phyloP scores from a whole-genome alignment of 495 filamentous ascomycete species.

The Xylaria scruposa region DNA sequence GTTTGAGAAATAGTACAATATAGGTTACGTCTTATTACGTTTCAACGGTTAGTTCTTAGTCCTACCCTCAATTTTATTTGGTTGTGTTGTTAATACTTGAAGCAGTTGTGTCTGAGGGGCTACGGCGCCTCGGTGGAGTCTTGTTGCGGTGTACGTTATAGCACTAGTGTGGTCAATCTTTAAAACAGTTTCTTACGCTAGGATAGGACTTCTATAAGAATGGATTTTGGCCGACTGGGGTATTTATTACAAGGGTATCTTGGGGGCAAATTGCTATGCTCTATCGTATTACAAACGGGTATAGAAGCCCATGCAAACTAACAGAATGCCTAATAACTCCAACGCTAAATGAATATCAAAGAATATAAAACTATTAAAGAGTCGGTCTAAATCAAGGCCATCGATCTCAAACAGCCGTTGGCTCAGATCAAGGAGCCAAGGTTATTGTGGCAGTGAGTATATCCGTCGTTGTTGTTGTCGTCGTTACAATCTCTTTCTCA shows the following conservation, averaged over 20 bases:
- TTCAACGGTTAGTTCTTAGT: no score
- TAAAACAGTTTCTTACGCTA: background rate
- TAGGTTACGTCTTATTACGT: no score
- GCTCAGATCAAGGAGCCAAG: background rate
- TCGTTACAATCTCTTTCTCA: conserved; percentile 24
- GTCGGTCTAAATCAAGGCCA: background rate
- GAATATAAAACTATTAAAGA: conserved; percentile 6
- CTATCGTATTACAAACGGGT: background rate
- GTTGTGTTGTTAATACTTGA: no score
- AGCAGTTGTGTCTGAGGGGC: no score
- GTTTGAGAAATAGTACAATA: no score
- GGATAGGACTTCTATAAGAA: background rate
- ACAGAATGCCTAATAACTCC: conserved; percentile 22
- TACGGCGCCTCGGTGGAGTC: no score
- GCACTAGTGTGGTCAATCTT: background rate
- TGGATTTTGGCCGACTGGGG: background rate
- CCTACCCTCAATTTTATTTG: no score
- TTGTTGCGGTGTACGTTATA: background rate
- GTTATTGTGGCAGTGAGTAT: conserved; percentile 23
- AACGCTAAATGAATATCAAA: conserved; percentile 23
- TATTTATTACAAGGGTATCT: conserved; percentile 23
- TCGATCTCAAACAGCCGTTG: background rate
- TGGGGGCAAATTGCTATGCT: conserved; percentile 17
- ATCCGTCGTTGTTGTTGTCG: conserved; percentile 19
- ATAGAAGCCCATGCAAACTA: conserved; percentile 5